phyloP scores from a whole-genome alignment of 2,329 filamentous ascomycete species.

The Xylaria multiplex region DNA sequence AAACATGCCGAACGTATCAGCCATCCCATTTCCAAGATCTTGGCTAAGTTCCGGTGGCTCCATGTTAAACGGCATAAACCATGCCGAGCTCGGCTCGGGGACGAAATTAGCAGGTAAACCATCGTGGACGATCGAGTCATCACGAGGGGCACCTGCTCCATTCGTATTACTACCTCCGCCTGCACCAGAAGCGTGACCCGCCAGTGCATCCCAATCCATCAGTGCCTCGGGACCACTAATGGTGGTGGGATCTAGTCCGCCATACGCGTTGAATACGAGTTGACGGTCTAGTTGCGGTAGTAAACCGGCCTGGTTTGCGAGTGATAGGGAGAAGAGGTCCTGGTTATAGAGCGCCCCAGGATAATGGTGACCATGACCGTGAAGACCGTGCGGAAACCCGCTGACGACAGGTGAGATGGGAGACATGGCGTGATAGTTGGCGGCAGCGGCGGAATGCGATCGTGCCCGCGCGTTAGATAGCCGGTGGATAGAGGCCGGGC shows the following conservation, averaged over 20 bases:
- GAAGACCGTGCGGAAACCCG: conserved; percentile 42
- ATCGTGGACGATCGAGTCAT: conserved; percentile 44
- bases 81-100: conserved; percentile 71
- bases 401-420: conserved; percentile 60
- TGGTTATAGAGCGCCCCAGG: conserved; percentile 58
- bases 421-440: conserved; percentile 59
- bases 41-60: conserved; percentile 74
- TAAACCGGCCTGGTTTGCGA: conserved; percentile 62
- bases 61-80: conserved; percentile 94
- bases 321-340: conserved; percentile 63
- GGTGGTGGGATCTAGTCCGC: conserved; percentile 58
- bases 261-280: conserved; percentile 79
- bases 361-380: conserved; percentile 47
- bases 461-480: conserved; percentile 53
- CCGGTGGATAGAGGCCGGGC: conserved; percentile 54
- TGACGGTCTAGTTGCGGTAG: conserved; percentile 79
- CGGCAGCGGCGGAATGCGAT: conserved; percentile 52
- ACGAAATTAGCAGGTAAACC: conserved; percentile 44
- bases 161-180: conserved; percentile 47
- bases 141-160: conserved; percentile 46
- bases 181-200: conserved; percentile 47
- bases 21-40: conserved; percentile 56
- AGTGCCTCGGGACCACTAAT: conserved; percentile 53
- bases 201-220: conserved; percentile 59
- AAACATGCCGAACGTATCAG: conserved; percentile 64